phyloP scores from a whole-genome alignment of 371 early-diverging fungal species.

The Furculomyces boomerangus region DNA sequence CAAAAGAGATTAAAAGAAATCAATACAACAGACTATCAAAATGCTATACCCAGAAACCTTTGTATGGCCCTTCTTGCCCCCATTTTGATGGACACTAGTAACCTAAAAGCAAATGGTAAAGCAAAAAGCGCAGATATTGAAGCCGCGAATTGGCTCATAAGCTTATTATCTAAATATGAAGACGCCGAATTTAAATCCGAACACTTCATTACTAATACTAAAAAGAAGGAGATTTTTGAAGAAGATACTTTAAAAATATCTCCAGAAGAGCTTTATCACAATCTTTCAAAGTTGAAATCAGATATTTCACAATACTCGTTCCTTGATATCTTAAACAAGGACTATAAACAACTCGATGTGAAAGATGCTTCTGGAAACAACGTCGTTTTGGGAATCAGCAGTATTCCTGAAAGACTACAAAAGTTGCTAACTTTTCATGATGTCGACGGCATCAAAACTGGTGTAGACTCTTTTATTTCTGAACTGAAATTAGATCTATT shows the following conservation, averaged over 20 bases:
- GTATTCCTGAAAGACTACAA: constrained; percentile 15
- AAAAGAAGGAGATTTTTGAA: not conserved
- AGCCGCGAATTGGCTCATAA: constrained; percentile 11
- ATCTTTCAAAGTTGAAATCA: constrained; percentile 26
- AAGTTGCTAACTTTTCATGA: constrained; percentile 21
- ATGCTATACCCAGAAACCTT: constrained; percentile 2
- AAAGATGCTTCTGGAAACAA: not conserved
- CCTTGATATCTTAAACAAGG: constrained; percentile 28
- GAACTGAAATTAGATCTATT: constrained; percentile 10
- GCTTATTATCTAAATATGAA: not conserved
- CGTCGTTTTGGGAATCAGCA: constrained; percentile 27
- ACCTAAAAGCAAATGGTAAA: constrained; percentile 21
- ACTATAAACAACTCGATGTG: constrained; percentile 31
- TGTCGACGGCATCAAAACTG: constrained; percentile 2
- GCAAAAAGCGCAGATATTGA: constrained; percentile 20
- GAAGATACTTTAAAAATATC: not conserved
- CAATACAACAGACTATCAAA: constrained; percentile 1
- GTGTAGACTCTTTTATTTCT: constrained; percentile 7
- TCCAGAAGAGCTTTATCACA: constrained; percentile 4
- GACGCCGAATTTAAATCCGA: not conserved
- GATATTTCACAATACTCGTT: constrained; percentile 18
- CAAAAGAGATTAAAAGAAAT: not conserved
- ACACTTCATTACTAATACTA: constrained; percentile 6
- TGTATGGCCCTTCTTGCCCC: constrained; percentile 25
- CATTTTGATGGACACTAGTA: constrained; percentile 31